Evolutionary conservation across 768 basidiomycete genomes (phyloP).

Genomic region (Rhodotorula diobovata): DNA sequence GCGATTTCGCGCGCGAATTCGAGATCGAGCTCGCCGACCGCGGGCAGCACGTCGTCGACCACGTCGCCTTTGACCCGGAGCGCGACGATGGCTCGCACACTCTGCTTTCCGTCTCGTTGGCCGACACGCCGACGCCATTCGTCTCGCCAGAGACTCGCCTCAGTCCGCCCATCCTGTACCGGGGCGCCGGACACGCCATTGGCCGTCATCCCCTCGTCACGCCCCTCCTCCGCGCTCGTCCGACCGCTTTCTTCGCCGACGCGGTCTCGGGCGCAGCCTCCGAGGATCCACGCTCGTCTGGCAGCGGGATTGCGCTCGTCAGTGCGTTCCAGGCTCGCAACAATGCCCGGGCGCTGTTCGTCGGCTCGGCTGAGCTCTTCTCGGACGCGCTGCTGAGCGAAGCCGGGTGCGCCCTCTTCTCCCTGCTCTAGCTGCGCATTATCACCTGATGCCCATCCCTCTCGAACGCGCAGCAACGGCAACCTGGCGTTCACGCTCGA

Average conservation of each 20-base stretch:
- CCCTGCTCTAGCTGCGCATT: conserved; percentile 56
- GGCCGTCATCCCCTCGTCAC: conserved; percentile 57
- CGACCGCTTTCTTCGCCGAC: conserved; percentile 48
- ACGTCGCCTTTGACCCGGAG: conserved; percentile 59
- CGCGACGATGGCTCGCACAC: conserved; percentile 35
- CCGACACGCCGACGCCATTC: conserved; percentile 48
- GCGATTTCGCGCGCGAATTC: conserved; percentile 83
- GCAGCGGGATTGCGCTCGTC: conserved; percentile 68
- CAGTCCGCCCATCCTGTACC: conserved; percentile 30
- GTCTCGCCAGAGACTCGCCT: conserved; percentile 26
- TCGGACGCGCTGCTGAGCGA: conserved; percentile 55
- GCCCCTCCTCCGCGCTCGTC: conserved; percentile 70
- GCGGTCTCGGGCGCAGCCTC: conserved; percentile 49
- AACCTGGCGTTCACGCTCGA: conserved; percentile 72
- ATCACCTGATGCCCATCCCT: conserved; percentile 51
- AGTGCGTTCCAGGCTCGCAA: conserved; percentile 81
- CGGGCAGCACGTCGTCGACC: conserved; percentile 74
- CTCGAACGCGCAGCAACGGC: conserved; percentile 64
- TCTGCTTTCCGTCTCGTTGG: conserved; percentile 45
- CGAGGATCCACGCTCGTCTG: conserved; percentile 78
- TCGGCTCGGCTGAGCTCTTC: conserved; percentile 75
- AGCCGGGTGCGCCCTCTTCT: conserved; percentile 52
- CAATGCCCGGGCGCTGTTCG: conserved; percentile 72
- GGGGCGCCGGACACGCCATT: conserved; percentile 38
- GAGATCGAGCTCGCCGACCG: conserved; percentile 81